Conservation (phyloP, 352 stramenopile species). For the Halophytophthora polymorphica region DNA sequence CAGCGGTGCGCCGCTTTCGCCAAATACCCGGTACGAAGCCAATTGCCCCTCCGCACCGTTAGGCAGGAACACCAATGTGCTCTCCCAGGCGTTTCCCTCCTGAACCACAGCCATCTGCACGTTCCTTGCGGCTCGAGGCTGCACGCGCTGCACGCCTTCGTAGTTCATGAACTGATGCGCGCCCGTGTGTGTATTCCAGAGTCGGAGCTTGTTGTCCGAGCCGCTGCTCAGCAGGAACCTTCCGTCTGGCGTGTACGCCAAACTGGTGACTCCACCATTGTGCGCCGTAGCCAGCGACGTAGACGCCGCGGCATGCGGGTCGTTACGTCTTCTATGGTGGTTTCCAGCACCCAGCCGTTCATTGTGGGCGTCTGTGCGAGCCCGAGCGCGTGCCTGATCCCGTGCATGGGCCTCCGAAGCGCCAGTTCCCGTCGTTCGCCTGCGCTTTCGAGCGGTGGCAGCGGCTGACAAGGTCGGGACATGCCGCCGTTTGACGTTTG, state of each 20-base stretch:
- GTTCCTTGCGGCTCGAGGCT: slow-evolving; percentile 31
- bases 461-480: slow-evolving; percentile 30
- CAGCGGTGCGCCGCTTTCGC: slow-evolving; percentile 32
- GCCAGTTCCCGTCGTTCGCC: slow-evolving; percentile 11
- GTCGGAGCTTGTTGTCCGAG: slow-evolving; percentile 50
- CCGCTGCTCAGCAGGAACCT: slow-evolving; percentile 62
- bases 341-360: slow-evolving; percentile 6
- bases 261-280: slow-evolving; percentile 43
- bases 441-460: slow-evolving; percentile 29
- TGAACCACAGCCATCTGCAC: slow-evolving; percentile 62
- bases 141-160: slow-evolving; percentile 26
- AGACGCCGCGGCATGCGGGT: slow-evolving; percentile 55
- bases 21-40: slow-evolving; percentile 48
- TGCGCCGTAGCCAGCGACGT: slow-evolving; percentile 53
- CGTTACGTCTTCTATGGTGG: slow-evolving; percentile 27
- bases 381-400: slow-evolving; percentile 18
- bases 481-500: slow-evolving; percentile 38
- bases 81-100: slow-evolving; percentile 43
- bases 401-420: slow-evolving; percentile 19
- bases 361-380: slow-evolving; percentile 18
- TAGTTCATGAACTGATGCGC: slow-evolving; percentile 77
- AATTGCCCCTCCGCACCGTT: slow-evolving; percentile 53
- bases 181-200: slow-evolving; percentile 62
- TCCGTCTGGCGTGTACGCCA: slow-evolving; percentile 64
- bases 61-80: slow-evolving; percentile 59